phyloP scores from a whole-genome alignment of 1,139 yeast species.

The Geotrichum cucujoidarum region DNA sequence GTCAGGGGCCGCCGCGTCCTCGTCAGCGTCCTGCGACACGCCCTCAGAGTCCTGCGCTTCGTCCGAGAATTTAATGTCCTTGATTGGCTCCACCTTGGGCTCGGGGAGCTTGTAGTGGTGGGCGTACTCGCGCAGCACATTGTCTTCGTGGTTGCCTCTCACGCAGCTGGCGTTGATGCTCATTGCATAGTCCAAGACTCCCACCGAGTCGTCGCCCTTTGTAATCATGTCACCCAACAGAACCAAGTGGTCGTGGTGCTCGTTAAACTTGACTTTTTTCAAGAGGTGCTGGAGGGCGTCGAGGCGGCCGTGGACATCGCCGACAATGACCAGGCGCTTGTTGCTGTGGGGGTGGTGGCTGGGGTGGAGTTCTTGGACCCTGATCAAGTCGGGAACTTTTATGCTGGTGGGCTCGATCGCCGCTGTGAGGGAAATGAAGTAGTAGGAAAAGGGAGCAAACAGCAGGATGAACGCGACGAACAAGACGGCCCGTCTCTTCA shows the following conservation, averaged over 20 bases:
- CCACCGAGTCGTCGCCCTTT: slow-evolving; percentile 74
- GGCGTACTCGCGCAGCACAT: slow-evolving; percentile 57
- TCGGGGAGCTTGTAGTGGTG: slow-evolving; percentile 47
- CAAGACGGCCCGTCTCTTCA: no score
- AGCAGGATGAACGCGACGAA: no score
- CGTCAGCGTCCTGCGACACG: not conserved
- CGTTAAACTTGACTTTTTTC: slow-evolving; percentile 41
- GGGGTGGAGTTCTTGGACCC: slow-evolving; percentile 22
- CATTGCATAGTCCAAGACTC: slow-evolving; percentile 62
- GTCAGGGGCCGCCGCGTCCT: not conserved
- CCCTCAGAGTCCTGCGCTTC: not conserved
- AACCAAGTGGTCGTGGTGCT: slow-evolving; percentile 52
- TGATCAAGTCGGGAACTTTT: slow-evolving; percentile 24
- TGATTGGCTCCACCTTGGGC: slow-evolving; percentile 28
- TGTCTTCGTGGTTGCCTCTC: slow-evolving; percentile 84
- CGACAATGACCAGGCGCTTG: slow-evolving; percentile 53
- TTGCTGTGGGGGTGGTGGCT: slow-evolving; percentile 24
- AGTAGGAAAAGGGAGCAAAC: no score
- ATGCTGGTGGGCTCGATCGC: not conserved
- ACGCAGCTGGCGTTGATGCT: slow-evolving; percentile 57
- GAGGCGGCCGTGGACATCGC: slow-evolving; percentile 85
- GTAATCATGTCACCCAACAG: slow-evolving; percentile 80
- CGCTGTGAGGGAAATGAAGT: no score
- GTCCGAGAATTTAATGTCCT: not conserved
- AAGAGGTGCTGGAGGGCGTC: slow-evolving; percentile 51